These are phyloP conservation scores for Nothophoma quercina DNA, from an alignment of 2,329 filamentous ascomycete species.

Conservation along the genomic window DNA sequence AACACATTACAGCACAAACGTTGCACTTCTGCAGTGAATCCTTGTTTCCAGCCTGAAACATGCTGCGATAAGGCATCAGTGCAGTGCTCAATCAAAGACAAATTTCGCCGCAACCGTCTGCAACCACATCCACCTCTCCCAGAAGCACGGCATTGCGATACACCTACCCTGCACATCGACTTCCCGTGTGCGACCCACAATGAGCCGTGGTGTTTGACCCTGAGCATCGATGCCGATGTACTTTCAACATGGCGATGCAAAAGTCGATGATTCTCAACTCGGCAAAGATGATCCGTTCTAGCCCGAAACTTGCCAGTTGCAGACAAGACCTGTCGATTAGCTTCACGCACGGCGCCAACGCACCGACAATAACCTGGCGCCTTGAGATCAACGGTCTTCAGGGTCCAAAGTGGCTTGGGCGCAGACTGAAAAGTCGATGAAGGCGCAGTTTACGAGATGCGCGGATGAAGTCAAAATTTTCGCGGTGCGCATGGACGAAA, in stretches of 20 bases:
- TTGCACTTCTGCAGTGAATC: not conserved
- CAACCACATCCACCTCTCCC: not conserved
- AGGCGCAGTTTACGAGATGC: slow-evolving; percentile 11
- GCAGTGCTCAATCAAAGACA: not conserved
- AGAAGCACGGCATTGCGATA: not conserved
- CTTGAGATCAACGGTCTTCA: slow-evolving; percentile 8
- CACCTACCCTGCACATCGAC: not conserved
- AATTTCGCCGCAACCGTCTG: slow-evolving; percentile 2
- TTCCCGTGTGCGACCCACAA: not conserved
- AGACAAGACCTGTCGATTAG: not conserved
- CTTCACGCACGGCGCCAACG: not conserved
- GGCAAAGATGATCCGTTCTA: slow-evolving; percentile 3
- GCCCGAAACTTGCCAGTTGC: not conserved
- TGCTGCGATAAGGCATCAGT: not conserved
- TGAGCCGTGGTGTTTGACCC: slow-evolving; percentile 1
- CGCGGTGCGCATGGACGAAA: not conserved
- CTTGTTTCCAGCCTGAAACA: slow-evolving; percentile 9
- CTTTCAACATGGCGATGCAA: slow-evolving; percentile 1
- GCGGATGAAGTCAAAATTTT: not conserved
- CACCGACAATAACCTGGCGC: not conserved
- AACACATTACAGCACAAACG: not conserved
- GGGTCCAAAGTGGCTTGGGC: slow-evolving; percentile 15
- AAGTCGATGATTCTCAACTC: slow-evolving; percentile 3
- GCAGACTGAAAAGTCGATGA: slow-evolving; percentile 9
- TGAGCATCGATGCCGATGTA: not conserved